Conservation (phyloP, 257 asterid species). For the Craterostigma plantagineum region DNA sequence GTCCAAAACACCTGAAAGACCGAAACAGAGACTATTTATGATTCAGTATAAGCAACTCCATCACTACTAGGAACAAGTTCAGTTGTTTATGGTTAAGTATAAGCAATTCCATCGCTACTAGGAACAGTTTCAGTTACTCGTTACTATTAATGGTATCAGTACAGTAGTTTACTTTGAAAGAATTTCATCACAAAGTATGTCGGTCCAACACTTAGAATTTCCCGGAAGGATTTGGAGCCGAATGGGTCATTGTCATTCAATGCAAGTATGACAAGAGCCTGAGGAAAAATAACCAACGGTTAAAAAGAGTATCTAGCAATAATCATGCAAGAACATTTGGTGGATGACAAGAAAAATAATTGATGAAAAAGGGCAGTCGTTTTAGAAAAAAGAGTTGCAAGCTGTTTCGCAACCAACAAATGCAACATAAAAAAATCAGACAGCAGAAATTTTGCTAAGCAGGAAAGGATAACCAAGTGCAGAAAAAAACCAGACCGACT, state of each 20-base stretch:
- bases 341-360: too few species aligned
- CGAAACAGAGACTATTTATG: slow-evolving; percentile 1
- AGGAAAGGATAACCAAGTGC: too few species aligned
- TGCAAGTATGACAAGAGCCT: slow-evolving; percentile 77
- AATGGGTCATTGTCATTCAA: slow-evolving; percentile 33
- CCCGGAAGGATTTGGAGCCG: slow-evolving; percentile 39
- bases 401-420: too few species aligned
- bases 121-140: too few species aligned
- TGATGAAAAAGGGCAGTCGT: background rate
- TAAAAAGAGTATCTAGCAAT: slow-evolving; percentile 6
- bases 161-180: slow-evolving; percentile 33
- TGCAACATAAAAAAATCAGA: too few species aligned
- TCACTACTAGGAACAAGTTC: too few species aligned
- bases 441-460: too few species aligned
- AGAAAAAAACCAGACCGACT: too few species aligned
- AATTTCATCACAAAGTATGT: slow-evolving; percentile 89
- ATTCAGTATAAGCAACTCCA: slow-evolving; percentile 9
- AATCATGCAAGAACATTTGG: background rate
- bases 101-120: background rate
- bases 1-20: slow-evolving; percentile 59
- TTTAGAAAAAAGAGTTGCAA: background rate
- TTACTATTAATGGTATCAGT: background rate
- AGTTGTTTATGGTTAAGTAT: too few species aligned
- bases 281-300: slow-evolving; percentile 14
- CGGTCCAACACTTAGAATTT: slow-evolving; percentile 91